These are phyloP conservation scores for Phoma herbarum DNA, from an alignment of 2,329 filamentous ascomycete genomes.

Conservation along the genomic window DNA sequence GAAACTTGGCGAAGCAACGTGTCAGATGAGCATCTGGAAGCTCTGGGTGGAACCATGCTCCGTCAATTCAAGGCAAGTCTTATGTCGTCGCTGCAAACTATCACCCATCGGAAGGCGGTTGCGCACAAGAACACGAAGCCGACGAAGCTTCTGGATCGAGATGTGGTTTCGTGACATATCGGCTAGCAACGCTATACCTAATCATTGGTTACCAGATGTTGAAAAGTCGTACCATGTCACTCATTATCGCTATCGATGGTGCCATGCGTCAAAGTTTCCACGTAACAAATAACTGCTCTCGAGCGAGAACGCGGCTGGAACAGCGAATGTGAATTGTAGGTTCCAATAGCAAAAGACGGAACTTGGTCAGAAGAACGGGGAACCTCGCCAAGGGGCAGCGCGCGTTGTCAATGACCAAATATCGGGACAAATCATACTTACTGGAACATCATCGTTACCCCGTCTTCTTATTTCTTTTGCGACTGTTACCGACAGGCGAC, in stretches of 20 bases:
- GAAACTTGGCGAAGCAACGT: too few species aligned
- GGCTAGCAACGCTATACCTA: background rate
- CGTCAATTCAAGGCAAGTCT: too few species aligned
- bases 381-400: background rate
- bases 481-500: background rate
- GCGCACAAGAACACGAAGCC: background rate
- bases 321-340: background rate
- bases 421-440: background rate
- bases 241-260: background rate
- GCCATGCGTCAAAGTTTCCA: background rate
- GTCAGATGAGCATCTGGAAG: too few species aligned
- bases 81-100: too few species aligned
- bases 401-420: background rate
- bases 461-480: background rate
- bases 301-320: background rate
- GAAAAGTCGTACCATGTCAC: background rate
- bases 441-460: background rate
- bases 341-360: too few species aligned
- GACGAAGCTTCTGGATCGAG: background rate
- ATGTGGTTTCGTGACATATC: background rate
- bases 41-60: too few species aligned
- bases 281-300: background rate
- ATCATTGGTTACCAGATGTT: too few species aligned
- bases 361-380: background rate
- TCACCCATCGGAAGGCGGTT: background rate